Percentiles rank a stretch among this genome's conserved stretches.
phyloP scores from a whole-genome alignment of 768 basidiomycete species.

The Mycena belliarum region DNA sequence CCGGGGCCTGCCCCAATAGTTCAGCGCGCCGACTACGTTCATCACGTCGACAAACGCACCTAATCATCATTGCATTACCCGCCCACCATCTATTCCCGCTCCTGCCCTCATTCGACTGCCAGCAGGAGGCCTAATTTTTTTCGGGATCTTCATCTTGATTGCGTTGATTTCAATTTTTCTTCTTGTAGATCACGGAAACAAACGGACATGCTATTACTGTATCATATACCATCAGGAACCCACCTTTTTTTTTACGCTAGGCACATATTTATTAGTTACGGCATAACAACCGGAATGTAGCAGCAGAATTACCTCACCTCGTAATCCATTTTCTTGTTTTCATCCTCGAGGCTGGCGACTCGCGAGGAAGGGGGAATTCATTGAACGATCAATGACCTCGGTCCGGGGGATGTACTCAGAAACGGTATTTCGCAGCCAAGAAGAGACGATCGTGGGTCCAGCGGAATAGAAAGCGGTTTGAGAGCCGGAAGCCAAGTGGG shows the following conservation, averaged over 20 bases:
- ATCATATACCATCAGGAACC: constrained; percentile 22
- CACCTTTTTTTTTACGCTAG: background rate
- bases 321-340: constrained; percentile 3
- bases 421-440: constrained; percentile 2
- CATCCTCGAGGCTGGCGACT: too few species aligned
- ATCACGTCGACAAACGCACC: constrained; percentile 11
- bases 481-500: too few species aligned
- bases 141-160: constrained; percentile 17
- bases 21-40: constrained; percentile 16
- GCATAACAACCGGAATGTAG: constrained; percentile 15
- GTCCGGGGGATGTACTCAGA: constrained; percentile 5
- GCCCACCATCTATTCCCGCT: background rate
- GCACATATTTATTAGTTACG: constrained; percentile 20
- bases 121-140: constrained; percentile 17
- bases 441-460: background rate
- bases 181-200: constrained; percentile 32
- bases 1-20: constrained; percentile 6
- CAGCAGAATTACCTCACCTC: constrained; percentile 9
- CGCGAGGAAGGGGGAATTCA: background rate
- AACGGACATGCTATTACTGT: constrained; percentile 30
- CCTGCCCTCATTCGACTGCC: constrained; percentile 7
- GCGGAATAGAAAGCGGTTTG: background rate
- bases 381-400: background rate
- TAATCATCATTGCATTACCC: constrained; percentile 9
- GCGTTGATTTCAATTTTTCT: constrained; percentile 23